Conservation (phyloP, 176 grass and related monocot species). For the Bonia amplexicaulis region DNA sequence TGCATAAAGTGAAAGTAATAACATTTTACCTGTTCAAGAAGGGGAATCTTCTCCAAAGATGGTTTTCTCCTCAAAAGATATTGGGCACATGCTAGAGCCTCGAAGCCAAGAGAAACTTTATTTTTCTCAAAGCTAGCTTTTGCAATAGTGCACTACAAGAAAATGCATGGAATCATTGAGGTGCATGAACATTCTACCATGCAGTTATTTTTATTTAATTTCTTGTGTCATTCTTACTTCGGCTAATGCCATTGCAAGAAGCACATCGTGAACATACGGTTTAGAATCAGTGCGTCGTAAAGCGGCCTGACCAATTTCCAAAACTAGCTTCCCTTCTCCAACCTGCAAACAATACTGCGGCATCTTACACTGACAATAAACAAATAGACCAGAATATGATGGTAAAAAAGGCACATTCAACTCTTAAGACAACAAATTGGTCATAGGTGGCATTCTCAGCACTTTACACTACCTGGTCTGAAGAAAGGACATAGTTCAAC, state of each 20-base stretch:
- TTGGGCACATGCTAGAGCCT: conserved; percentile 92
- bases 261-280: conserved; percentile 73
- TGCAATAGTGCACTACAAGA: conserved; percentile 82
- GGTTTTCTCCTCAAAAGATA: conserved; percentile 78
- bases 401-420: conserved; percentile 1
- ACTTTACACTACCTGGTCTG: background rate
- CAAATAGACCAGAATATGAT: background rate
- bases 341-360: conserved; percentile 51
- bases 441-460: background rate
- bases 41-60: conserved; percentile 75
- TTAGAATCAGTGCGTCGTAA: conserved; percentile 64
- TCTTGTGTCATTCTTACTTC: conserved; percentile 58
- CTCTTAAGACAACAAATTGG: background rate
- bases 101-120: conserved; percentile 90
- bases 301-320: conserved; percentile 79
- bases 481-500: background rate
- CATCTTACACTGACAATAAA: conserved; percentile 22
- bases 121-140: conserved; percentile 88
- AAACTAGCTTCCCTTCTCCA: conserved; percentile 81
- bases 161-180: conserved; percentile 35
- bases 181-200: background rate
- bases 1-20: conserved; percentile 20
- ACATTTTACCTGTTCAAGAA: conserved; percentile 76
- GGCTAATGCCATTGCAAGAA: conserved; percentile 88
- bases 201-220: background rate